Evolutionary conservation across 768 basidiomycete species (phyloP), one percentile per base, ranked within the genome.

Genomic region (Antrodiella citrinella): DNA sequence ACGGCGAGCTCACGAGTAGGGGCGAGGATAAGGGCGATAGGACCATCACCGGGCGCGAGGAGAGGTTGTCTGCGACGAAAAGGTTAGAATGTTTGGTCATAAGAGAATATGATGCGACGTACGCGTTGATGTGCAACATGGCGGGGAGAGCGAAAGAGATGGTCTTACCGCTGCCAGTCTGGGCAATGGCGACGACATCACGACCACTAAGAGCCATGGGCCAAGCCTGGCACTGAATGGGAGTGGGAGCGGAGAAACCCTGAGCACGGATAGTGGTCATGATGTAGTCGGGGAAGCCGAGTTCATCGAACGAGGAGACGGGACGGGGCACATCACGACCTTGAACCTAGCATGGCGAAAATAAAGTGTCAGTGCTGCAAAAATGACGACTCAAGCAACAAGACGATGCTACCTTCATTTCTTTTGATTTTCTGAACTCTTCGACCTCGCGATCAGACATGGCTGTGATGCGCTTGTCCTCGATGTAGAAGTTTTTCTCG

Each of bases 111-210:
- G 19, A 1, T 45, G 39, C 13, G 23, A 74, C 88, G 57, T 62
- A 91, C 89, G 96, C 96, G 78, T 98, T 99, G 73, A 99, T 99
- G 70, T 99, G 96, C 26, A 99, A 76, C 95, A 98, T 99, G 45
- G 96, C 95, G 38, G 96, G 96, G 42, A 99, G 83, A 49, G 96
- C 95, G 65, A 99, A 99, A 10, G 94, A 82, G 50, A 99, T 97
- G 4, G 96, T 99, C 74, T 99, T 99, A 51, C 96, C 96, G 67
- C 91, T 94, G 50, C 96, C 96, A 7, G 96, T 99, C 68, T 97
- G 94, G 30, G 96, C 94, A 59, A 99, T 91, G 49, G 95, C 96
- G 42, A 95, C 88, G 35, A 97, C 77, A 68, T 99, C 95, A 53
- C 91, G 78, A 49, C 95, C 95, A 45, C 79, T 91, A 23, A 97